Evolutionary conservation across 257 asterid genomes (phyloP), one percentile per base, ranked within the genome.

Genomic region (Ehretia macrophylla): DNA sequence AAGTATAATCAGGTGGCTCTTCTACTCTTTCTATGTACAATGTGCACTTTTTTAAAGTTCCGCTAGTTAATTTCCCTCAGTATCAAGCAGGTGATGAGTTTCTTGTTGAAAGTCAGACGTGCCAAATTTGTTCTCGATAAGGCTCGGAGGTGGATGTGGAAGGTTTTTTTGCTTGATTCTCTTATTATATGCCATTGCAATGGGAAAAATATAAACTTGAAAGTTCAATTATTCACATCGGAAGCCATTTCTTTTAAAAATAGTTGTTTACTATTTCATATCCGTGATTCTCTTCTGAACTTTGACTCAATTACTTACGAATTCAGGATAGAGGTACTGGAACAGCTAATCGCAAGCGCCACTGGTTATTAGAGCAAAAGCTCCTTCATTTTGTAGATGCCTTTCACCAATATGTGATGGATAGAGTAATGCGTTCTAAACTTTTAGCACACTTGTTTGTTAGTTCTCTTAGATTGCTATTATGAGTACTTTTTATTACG

Each of bases 381-480:
- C 78, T 92, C 66, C 94, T 92, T 65, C 96, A 92, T 81, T 92
- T 92, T 68, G 96, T 92, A 68, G 95, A 92, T 76, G 99, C 97
- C 52, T 92, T 92, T 79, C 97, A 92, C 79, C 97, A 92, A 69
- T 92, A 88, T 68, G 96, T 89, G 68, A 92, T 92, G 99, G 99
- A 92, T 81, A 81, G 99, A 75, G 97, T 90, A 83, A 68, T 63
- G 64, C 54, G 50, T 40, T 27, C 64, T 68, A 52, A 62, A 44
- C 50, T 68, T 61, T 65, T 59, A 68, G 68, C 37, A 45, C 23
- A 18, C 18, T 51, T 22, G 17, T 17, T 23, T 60, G 39, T 14
- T 10, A 61, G 60, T 37, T 20, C n/a, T 40, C 12, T 46, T 35
- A 6, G 19, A 12, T 49, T 1, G 3, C 20, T n/a, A 21, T 49